Evolutionary conservation across 2,329 filamentous ascomycete species (phyloP).

Genomic region (Falciphora oryzae): DNA sequence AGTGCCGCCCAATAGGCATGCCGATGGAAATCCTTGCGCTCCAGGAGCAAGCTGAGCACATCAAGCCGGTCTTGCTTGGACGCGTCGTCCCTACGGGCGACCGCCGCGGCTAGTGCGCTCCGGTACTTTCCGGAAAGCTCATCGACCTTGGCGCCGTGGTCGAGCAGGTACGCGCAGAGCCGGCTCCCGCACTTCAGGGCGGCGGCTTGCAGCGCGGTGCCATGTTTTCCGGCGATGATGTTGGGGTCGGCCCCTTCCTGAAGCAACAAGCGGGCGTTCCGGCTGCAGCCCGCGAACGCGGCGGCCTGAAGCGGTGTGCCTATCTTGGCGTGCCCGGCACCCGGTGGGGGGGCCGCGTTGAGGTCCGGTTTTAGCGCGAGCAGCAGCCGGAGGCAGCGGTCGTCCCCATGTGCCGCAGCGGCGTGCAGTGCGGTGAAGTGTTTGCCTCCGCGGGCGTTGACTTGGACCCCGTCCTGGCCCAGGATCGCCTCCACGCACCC

Average conservation of each 20-base stretch:
- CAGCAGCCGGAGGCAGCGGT: slow-evolving; percentile 9
- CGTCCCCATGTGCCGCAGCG: slow-evolving; percentile 10
- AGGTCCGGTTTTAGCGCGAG: slow-evolving; percentile 6
- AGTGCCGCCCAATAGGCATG: too few relatives aligned
- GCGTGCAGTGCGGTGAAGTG: slow-evolving; percentile 11
- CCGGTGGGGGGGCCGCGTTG: slow-evolving; percentile 7
- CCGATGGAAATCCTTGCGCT: too few relatives aligned
- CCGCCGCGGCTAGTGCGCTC: too few relatives aligned
- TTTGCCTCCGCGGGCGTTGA: neutral
- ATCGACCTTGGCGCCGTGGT: too few relatives aligned
- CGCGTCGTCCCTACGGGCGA: too few relatives aligned
- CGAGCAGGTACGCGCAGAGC: too few relatives aligned
- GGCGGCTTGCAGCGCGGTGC: slow-evolving; percentile 15
- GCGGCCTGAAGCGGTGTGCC: slow-evolving; percentile 10
- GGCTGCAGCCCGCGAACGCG: slow-evolving; percentile 8
- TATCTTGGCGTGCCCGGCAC: neutral
- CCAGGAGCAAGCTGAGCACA: too few relatives aligned
- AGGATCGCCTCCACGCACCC: slow-evolving; percentile 3
- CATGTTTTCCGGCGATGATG: slow-evolving; percentile 10
- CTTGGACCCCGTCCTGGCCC: neutral
- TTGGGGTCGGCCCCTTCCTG: slow-evolving; percentile 11
- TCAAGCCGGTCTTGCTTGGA: too few relatives aligned
- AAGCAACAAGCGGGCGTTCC: slow-evolving; percentile 11
- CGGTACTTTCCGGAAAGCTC: too few relatives aligned
- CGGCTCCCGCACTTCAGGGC: too few relatives aligned